Base-by-base conservation (phyloP, 2,329 filamentous ascomycete species). In the Phaeosphaeriaceae sp. region DNA sequence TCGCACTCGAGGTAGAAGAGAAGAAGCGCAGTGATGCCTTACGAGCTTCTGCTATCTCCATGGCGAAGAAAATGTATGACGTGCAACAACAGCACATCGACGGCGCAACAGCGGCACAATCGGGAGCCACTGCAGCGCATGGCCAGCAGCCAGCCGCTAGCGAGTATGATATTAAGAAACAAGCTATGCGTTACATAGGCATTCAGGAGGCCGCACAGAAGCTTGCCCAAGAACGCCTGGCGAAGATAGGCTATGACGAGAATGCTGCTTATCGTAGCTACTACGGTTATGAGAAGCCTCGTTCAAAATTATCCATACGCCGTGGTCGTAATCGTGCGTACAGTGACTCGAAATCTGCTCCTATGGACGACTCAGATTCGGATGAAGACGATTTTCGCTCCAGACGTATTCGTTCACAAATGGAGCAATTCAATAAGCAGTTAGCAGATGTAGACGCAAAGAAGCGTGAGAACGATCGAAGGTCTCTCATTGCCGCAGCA, bases 171-270 rank as follows among this genome's bases (percentile, higher is more conserved):
- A 76, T 85, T 6, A 83, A 81, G 63, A 77, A 80, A 30, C 75
- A 81, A 54, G 78, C 78, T 4, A 66, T 79, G 68, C 71, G 72
- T 21, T 80, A 80, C 50, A 76, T 85, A 54, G 87, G 85, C 54
- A 79, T 97, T 1, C 91, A 97, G 67, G 91, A 96, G 64, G 87
- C 89, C 5, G 93, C 93, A 0, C 91, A 94, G 64, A 92, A 87
- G 64, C 83, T 94, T 46, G 92, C 93, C 0, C 86, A 92, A 48
- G 89, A 95, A 70, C 86, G 92, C 29, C 78, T 97, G 18, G 84
- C 89, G 4, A 93, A 88, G 67, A 84, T 97, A 50, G 85, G 93
- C 33, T 83, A 89, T 48, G 87, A 92, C 42, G 81, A 84, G 54
- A 80, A 81, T 48, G 79, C 82, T 4, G 83, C 86, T 2, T 88